phyloP scores from a whole-genome alignment of 495 filamentous ascomycete genomes.

The Aspergillus affinis region DNA sequence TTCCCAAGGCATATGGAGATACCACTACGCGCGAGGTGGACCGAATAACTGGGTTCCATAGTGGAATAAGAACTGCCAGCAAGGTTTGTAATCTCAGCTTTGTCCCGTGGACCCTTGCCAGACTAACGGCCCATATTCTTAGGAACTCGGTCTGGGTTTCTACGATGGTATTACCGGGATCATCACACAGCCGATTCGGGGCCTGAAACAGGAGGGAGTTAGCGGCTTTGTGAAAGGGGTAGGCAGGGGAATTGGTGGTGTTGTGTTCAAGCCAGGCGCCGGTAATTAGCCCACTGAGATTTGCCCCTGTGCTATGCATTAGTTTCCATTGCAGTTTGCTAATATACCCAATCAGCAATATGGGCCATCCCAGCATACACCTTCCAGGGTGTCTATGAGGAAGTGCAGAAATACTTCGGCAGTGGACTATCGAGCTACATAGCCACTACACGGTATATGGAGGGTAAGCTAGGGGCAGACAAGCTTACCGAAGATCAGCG shows the following conservation, averaged over 20 bases:
- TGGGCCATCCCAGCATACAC: conserved; percentile 64
- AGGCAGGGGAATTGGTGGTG: conserved; percentile 71
- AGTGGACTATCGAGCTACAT: conserved; percentile 1
- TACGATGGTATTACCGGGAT: conserved; percentile 74
- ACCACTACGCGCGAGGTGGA: neutral
- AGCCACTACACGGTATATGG: neutral
- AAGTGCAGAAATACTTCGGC: conserved; percentile 10
- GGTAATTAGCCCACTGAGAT: conserved; percentile 41
- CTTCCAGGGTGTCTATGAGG: conserved; percentile 58
- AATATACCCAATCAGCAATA: conserved; percentile 36
- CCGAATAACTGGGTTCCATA: neutral
- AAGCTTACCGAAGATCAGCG: neutral
- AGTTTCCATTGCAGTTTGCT: no score
- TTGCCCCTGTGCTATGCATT: no score
- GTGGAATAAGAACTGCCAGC: conserved; percentile 61
- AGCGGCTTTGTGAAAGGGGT: conserved; percentile 71
- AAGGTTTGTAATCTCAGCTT: conserved; percentile 54
- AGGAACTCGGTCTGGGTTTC: conserved; percentile 66
- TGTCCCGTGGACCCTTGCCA: conserved; percentile 54
- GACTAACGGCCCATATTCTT: conserved; percentile 38
- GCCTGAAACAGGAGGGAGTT: conserved; percentile 66
- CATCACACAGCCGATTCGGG: conserved; percentile 68
- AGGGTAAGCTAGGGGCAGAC: neutral
- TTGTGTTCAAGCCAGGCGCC: conserved; percentile 69
- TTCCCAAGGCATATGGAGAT: neutral